Percentiles rank a stretch among this genome's conserved stretches.
These are phyloP conservation scores for Phaeosphaeria sp. DNA, from an alignment of 2,329 filamentous ascomycete genomes.

Conservation along the genomic window DNA sequence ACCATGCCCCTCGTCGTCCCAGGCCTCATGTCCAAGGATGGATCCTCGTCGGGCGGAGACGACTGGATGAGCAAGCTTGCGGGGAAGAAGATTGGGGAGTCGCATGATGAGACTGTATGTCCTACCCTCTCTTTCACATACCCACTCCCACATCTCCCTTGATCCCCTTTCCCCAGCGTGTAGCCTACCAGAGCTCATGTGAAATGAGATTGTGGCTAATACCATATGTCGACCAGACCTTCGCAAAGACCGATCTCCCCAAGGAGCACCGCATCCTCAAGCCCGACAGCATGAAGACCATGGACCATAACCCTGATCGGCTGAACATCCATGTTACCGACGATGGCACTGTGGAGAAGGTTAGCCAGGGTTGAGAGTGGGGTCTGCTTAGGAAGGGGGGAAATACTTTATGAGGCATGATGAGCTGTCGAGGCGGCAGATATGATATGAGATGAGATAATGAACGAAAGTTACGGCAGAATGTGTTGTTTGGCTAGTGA, in stretches of 20 bases:
- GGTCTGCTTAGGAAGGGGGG: not conserved
- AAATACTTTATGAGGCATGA: not conserved
- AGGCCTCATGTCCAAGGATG: conserved; percentile 50
- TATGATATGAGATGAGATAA: not conserved
- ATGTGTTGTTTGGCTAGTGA: not conserved
- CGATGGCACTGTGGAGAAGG: conserved; percentile 57
- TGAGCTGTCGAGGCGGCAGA: not conserved
- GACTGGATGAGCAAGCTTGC: conserved; percentile 58
- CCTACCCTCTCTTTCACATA: not conserved
- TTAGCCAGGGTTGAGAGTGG: conserved; percentile 53
- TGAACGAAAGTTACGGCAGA: not conserved
- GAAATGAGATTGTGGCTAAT: not conserved
- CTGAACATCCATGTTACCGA: conserved; percentile 58
- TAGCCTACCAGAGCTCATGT: not conserved
- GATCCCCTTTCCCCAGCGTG: no score
- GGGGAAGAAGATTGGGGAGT: conserved; percentile 60
- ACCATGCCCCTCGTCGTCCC: conserved; percentile 61
- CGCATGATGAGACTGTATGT: conserved; percentile 53
- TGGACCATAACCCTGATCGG: conserved; percentile 57
- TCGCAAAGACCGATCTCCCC: conserved; percentile 58
- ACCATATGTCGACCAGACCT: conserved; percentile 48
- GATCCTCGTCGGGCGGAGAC: conserved; percentile 30
- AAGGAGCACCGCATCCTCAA: conserved; percentile 56
- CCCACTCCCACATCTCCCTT: not conserved
- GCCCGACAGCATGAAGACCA: conserved; percentile 55